Evolutionary conservation across 192 early-diverging fungal species (phyloP), one percentile per base, ranked within the genome.

Genomic region (Coemansia sp.): DNA sequence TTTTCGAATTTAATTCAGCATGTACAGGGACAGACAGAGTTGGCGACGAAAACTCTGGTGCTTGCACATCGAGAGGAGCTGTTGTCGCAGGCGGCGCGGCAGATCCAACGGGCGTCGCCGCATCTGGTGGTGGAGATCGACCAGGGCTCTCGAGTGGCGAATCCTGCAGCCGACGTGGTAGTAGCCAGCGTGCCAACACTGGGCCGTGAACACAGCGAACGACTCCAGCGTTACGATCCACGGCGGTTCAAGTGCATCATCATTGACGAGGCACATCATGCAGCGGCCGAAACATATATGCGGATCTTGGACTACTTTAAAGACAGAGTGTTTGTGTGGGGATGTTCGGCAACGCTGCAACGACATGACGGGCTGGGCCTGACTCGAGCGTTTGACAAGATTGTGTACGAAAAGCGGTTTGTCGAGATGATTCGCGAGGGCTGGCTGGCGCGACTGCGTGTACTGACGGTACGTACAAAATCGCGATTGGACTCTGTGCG

Each of bases 191-290:
- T 94, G 11, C 84, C 86, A 5, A 86, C 89, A 4, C 83, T 96
- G 23, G 93, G 91, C 2, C 53, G 57, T 4, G 62, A 52, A 9
- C 45, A 69, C n/a, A 72, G 80, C 27, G 25, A 49, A 12, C 69
- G 93, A 14, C 59, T 95, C 7, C 53, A 62, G 9, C 73, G 83
- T 39, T 91, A 91, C 58, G 85, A 96, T 32, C 93, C 93, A 4
- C 37, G 45, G 7, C 53, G 83, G 19, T 98, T 90, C 88, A 96
- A 98, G 59, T 85, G 85, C 32, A 88, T 98, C 47, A 84, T 98
- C 19, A 93, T 98, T 54, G 94, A 92, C 69, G 90, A 94, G 88
- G 96, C 94, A 4, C 96, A 96, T 66, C 96, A 98, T 68, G 90
- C 93, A 3, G 84, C 91, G 0, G 92, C 92, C n/a, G 62, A 78